Evolutionary conservation across 768 basidiomycete species (phyloP).

Genomic region (Termitomyces heimii): DNA sequence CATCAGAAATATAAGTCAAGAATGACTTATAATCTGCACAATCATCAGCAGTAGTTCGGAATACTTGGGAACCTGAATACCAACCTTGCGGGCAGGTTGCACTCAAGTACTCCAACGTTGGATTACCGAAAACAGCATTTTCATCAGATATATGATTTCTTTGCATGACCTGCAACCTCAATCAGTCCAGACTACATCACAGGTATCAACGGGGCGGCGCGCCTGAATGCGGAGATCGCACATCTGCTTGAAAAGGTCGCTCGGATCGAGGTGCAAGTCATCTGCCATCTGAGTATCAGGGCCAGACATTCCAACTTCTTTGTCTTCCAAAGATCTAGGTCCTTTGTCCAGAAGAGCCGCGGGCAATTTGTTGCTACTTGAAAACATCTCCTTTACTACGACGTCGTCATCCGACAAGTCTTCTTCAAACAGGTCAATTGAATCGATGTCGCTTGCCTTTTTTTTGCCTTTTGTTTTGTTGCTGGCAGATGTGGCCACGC

Average conservation of each 20-base stretch:
- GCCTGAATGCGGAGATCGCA: slow-evolving; percentile 17
- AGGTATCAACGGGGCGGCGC: slow-evolving; percentile 12
- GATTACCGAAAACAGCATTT: slow-evolving; percentile 29
- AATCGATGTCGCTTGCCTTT: slow-evolving; percentile 23
- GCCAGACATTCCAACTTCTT: not conserved
- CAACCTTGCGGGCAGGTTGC: slow-evolving; percentile 35
- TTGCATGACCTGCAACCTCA: slow-evolving; percentile 21
- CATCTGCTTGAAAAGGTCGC: slow-evolving; percentile 20
- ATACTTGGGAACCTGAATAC: not conserved
- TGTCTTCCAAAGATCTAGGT: not conserved
- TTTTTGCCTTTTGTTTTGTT: slow-evolving; percentile 21
- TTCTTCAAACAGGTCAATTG: slow-evolving; percentile 28
- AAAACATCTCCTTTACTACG: slow-evolving; percentile 8
- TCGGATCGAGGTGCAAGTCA: slow-evolving; percentile 12
- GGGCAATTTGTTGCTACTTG: not conserved
- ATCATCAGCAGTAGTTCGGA: not conserved
- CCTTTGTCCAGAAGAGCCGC: not conserved
- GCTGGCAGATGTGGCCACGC: slow-evolving; percentile 13
- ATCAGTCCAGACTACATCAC: not conserved
- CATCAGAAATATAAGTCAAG: slow-evolving; percentile 29
- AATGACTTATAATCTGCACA: slow-evolving; percentile 30
- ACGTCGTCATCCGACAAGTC: slow-evolving; percentile 20
- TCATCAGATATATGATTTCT: slow-evolving; percentile 18
- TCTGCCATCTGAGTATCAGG: not conserved
- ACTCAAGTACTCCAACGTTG: slow-evolving; percentile 30